phyloP scores from a whole-genome alignment of 306 rosid genomes.

The Mucuna pruriens region DNA sequence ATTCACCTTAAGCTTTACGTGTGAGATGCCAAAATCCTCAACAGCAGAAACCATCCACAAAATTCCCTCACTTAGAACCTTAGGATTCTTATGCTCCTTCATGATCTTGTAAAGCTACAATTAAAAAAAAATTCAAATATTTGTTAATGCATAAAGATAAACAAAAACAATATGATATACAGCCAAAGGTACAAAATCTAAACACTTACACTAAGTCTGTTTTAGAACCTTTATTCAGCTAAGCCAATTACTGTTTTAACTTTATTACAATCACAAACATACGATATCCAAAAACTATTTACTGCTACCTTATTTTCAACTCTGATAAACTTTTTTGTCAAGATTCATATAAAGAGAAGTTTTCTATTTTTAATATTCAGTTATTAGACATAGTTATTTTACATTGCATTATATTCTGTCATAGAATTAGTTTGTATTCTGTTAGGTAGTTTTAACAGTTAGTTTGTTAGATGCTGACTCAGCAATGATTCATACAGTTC shows the following conservation, averaged over 20 bases:
- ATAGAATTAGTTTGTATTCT: too few species aligned
- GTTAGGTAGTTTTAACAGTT: too few species aligned
- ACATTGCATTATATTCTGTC: too few species aligned
- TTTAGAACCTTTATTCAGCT: not conserved
- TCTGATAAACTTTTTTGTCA: not conserved
- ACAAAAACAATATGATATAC: not conserved
- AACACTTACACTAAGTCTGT: not conserved
- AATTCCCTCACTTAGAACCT: slow-evolving; percentile 97
- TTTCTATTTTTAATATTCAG: not conserved
- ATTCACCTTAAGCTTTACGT: slow-evolving; percentile 86
- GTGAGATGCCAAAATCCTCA: slow-evolving; percentile 92
- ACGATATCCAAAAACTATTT: not conserved
- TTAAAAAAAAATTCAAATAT: not conserved
- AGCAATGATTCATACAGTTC: too few species aligned
- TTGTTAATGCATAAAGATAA: slow-evolving; percentile 16
- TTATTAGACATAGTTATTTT: too few species aligned
- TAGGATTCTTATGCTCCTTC: slow-evolving; percentile 99
- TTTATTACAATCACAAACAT: not conserved
- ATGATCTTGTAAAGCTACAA: slow-evolving; percentile 85
- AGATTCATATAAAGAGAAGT: not conserved
- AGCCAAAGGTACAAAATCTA: not conserved
- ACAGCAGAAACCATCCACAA: slow-evolving; percentile 97
- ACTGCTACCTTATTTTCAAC: not conserved
- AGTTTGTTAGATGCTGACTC: too few species aligned
- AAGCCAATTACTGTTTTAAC: not conserved